These are phyloP conservation scores for Plasmodium adleri DNA, from an alignment of 169 alveolate species.

Conservation along the genomic window DNA sequence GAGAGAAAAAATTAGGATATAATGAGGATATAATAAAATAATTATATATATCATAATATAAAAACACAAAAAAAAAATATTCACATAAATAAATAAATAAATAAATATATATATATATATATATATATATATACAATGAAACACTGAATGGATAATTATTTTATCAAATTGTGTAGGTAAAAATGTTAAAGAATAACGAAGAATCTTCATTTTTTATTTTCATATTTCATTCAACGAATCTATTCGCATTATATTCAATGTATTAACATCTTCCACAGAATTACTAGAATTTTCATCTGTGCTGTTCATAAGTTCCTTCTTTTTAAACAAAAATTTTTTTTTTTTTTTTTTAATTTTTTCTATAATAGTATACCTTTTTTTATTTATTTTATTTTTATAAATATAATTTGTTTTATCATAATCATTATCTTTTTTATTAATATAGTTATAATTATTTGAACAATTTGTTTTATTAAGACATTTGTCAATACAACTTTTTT, in stretches of 20 bases:
- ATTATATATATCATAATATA: too few species aligned
- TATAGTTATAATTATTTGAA: not conserved
- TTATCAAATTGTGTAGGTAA: too few species aligned
- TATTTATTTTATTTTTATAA: constrained; percentile 38
- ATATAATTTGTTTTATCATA: constrained; percentile 2
- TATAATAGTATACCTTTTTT: constrained; percentile 43
- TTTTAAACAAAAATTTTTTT: constrained; percentile 21
- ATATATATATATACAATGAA: not conserved
- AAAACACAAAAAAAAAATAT: too few species aligned
- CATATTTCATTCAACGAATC: constrained; percentile 58
- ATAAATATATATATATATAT: not conserved
- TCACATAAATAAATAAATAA: too few species aligned
- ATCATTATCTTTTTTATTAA: constrained; percentile 1
- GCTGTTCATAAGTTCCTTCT: not conserved
- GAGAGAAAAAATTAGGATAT: too few species aligned
- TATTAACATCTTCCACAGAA: constrained; percentile 38
- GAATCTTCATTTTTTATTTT: not conserved
- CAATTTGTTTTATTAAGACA: too few species aligned
- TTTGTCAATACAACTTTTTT: not conserved
- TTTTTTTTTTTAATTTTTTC: constrained; percentile 36
- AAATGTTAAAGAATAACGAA: not conserved
- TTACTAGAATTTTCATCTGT: constrained; percentile 48
- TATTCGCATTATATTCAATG: constrained; percentile 57
- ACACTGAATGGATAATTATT: not conserved
- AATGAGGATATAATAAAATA: too few species aligned